Conservation (phyloP, 495 filamentous ascomycete species). For the Aspergillus asperescens region DNA sequence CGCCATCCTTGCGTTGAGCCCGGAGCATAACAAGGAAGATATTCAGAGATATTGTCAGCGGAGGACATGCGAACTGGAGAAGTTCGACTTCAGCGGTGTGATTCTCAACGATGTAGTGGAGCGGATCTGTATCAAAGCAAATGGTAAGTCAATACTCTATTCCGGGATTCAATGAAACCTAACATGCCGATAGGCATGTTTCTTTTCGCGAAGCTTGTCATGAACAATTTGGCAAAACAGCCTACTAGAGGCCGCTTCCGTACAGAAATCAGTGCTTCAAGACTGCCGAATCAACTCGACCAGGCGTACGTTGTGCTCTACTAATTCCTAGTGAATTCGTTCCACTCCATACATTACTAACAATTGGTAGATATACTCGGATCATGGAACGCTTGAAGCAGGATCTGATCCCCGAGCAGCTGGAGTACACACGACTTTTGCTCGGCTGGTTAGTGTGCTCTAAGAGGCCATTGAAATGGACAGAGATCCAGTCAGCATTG, state of each 20-base stretch:
- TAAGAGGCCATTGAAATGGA: slow-evolving; percentile 11
- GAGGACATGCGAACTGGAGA: not conserved
- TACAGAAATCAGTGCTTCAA: not conserved
- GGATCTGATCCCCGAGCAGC: not conserved
- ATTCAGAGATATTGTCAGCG: slow-evolving; percentile 8
- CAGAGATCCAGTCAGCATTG: slow-evolving; percentile 3
- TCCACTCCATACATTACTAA: not conserved
- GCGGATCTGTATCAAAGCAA: not conserved
- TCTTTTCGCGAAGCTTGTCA: slow-evolving; percentile 8
- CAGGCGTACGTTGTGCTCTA: slow-evolving; percentile 1
- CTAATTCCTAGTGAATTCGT: too few relatives aligned
- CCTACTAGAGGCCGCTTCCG: not conserved
- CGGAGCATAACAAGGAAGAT: slow-evolving; percentile 1
- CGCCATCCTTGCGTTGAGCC: not conserved
- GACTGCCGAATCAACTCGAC: not conserved
- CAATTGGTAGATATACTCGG: not conserved
- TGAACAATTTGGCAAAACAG: slow-evolving; percentile 3
- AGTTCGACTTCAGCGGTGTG: not conserved
- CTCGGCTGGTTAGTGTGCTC: slow-evolving; percentile 9
- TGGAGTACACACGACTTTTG: slow-evolving; percentile 4
- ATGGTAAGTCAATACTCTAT: not conserved
- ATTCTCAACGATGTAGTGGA: not conserved
- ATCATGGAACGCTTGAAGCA: slow-evolving; percentile 10
- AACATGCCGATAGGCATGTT: slow-evolving; percentile 5
- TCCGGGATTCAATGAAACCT: not conserved